Conservation (phyloP, 1,284 basidiomycete species). For the Puccinia coronata region DNA sequence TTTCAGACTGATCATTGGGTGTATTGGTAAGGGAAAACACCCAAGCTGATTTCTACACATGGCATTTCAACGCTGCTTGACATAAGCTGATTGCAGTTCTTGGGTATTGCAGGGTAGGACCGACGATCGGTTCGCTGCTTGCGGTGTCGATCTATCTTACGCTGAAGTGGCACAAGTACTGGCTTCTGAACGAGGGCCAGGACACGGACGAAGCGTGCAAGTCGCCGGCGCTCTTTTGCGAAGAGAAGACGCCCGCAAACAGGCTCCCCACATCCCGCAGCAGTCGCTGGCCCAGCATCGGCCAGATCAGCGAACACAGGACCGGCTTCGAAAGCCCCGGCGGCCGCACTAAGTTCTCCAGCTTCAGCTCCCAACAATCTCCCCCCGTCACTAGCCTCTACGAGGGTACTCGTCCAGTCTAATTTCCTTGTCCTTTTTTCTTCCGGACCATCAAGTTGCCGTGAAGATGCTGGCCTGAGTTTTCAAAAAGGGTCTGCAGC, state of each 20-base stretch:
- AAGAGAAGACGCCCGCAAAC: constrained; percentile 23
- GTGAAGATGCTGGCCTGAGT: not conserved
- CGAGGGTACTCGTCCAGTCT: constrained; percentile 21
- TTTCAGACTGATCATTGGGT: constrained; percentile 48
- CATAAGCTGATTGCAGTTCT: not conserved
- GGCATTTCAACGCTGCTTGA: too few species aligned
- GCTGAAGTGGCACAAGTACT: constrained; percentile 46
- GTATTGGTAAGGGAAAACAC: constrained; percentile 35
- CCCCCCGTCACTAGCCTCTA: constrained; percentile 24
- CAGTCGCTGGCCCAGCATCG: constrained; percentile 29
- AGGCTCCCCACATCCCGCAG: constrained; percentile 2
- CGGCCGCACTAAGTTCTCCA: constrained; percentile 28
- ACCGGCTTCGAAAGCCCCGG: constrained; percentile 22
- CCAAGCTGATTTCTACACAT: not conserved
- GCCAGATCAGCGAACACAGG: constrained; percentile 18
- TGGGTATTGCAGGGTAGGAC: constrained; percentile 32
- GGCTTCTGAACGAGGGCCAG: constrained; percentile 46
- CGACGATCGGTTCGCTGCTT: constrained; percentile 38
- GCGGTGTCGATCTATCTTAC: constrained; percentile 44
- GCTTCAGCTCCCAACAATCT: constrained; percentile 30
- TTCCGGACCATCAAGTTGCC: too few species aligned
- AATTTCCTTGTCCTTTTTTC: not conserved
- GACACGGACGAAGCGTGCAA: constrained; percentile 46
- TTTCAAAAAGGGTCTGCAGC: not conserved
- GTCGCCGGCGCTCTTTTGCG: constrained; percentile 44